Conservation (phyloP, 2,329 filamentous ascomycete species). For the Tolypocladium tundrense region DNA sequence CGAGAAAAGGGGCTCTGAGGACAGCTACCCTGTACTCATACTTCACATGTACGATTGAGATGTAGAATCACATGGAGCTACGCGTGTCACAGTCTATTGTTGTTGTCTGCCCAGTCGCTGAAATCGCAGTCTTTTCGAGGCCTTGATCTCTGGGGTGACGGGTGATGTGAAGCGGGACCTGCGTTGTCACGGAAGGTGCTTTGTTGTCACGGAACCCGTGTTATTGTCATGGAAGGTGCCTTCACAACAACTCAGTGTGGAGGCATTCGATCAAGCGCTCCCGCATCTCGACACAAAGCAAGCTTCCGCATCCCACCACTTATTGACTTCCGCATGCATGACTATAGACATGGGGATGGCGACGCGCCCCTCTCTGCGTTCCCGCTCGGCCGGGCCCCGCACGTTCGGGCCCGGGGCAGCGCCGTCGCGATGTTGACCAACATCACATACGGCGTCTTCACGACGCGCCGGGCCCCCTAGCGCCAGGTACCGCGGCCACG, state of each 20-base stretch:
- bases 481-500: neutral
- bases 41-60: neutral
- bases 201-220: neutral
- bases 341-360: neutral
- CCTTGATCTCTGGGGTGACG: neutral
- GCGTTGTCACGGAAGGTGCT: neutral
- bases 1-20: slow-evolving; percentile 38
- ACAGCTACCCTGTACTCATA: neutral
- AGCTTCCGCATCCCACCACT: too few relatives aligned
- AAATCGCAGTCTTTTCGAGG: neutral
- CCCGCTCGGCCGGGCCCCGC: neutral
- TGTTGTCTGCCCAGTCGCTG: neutral
- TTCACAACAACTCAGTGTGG: neutral
- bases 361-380: neutral
- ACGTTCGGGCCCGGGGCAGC: neutral
- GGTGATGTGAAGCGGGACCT: neutral
- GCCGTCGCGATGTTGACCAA: too few relatives aligned
- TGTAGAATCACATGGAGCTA: neutral
- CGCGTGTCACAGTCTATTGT: neutral
- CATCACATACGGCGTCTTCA: too few relatives aligned
- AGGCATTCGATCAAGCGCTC: neutral
- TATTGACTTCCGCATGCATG: neutral
- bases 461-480: neutral
- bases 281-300: neutral
- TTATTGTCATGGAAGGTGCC: neutral